Conservation (phyloP, 257 asterid genomes). For the Thymus quinquecostatus region DNA sequence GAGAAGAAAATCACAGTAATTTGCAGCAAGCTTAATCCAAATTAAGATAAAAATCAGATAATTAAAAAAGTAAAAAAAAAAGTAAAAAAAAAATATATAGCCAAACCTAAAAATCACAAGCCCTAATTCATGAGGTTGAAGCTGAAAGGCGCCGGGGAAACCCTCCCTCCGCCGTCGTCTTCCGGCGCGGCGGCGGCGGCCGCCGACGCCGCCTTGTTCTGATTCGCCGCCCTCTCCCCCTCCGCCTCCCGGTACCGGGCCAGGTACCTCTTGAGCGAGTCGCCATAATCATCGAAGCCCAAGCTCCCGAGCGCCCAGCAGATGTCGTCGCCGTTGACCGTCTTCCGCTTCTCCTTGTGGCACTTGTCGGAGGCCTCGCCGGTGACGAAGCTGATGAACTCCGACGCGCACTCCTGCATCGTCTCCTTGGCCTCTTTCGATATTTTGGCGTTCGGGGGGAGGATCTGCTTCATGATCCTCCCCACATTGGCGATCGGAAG, state of each 20-base stretch:
- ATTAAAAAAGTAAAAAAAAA: not conserved
- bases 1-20: constrained; percentile 20
- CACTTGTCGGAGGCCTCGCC: constrained; percentile 65
- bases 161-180: not conserved
- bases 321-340: constrained; percentile 60
- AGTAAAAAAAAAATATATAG: not conserved
- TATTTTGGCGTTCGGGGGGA: constrained; percentile 61
- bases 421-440: constrained; percentile 61
- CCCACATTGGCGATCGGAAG: constrained; percentile 63
- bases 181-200: not conserved
- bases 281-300: constrained; percentile 55
- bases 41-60: not conserved
- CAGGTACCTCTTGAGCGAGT: constrained; percentile 46
- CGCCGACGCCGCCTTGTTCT: constrained; percentile 30
- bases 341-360: constrained; percentile 54
- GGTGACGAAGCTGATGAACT: constrained; percentile 67
- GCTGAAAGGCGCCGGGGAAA: constrained; percentile 10
- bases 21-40: constrained; percentile 13
- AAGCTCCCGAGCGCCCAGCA: constrained; percentile 55
- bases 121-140: constrained; percentile 32
- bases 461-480: constrained; percentile 60
- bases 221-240: constrained; percentile 48
- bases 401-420: constrained; percentile 64
- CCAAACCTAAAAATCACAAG: not conserved
- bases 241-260: constrained; percentile 48